Evolutionary conservation across 805 yeast genomes (phyloP), one percentile per base, ranked within the genome.

Genomic region (Blastobotrys mokoenaii): DNA sequence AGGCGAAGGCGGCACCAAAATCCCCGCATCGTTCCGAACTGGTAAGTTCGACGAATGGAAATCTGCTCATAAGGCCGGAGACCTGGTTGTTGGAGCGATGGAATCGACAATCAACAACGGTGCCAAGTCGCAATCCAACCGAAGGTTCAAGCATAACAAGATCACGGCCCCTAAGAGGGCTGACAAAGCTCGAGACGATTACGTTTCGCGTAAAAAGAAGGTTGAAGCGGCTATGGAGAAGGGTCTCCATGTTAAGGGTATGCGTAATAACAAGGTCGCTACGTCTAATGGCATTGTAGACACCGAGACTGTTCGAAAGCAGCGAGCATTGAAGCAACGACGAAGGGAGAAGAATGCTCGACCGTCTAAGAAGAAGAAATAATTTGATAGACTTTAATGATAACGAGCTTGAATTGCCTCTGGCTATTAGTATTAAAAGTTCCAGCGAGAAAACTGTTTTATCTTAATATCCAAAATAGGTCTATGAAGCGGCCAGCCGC

Each of bases 41-140:
- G 99, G 99, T 39, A 79, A 86, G 53, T 93, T 79, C 59, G 97
- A 89, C 45, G 82, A 81, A 37, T 93, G 99, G 99, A 84, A 84
- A 61, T 73, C 79, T 52, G 77, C 79, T 33, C 76, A 87, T 62
- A 71, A 72, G 44, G 71, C 78, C 39, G 55, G 58, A 29, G 68
- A 66, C 42, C 53, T 69, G 44, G 71, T 70, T 52, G 77, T 73
- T 20, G 88, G 85, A 10, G 68, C 82, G 0, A 60, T 68, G 51
- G 85, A 78, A 52, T 60, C 57, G 10, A 48, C 58, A 35, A 58
- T 59, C 33, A 56, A 48, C 6, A 59, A 66, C 25, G 56, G 64
- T 25, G 55, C 58, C 38, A 59, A 57, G 16, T 30, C 25, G 47
- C 47, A 37, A 46, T 57, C 49, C 49, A 64, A 63, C 46, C 66